These are phyloP conservation scores for Arthrobotrys conoides DNA, from an alignment of 2,329 filamentous ascomycete species.

Conservation along the genomic window DNA sequence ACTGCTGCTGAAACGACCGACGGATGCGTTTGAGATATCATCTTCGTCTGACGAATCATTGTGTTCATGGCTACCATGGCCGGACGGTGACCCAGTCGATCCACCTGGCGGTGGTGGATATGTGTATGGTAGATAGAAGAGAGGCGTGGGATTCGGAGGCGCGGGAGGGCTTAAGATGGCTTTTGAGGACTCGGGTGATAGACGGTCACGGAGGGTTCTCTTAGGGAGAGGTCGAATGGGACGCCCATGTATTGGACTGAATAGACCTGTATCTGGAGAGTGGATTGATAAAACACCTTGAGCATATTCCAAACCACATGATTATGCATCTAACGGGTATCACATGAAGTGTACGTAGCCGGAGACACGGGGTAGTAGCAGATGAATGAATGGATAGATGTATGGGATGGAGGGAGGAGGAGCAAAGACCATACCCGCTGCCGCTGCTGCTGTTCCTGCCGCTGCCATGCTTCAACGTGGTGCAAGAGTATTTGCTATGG, in stretches of 20 bases:
- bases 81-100: constrained; percentile 61
- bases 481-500: constrained; percentile 32
- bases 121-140: constrained; percentile 79
- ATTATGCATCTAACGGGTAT: constrained; percentile 26
- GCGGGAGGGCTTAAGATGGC: constrained; percentile 63
- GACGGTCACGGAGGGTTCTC: constrained; percentile 85
- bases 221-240: constrained; percentile 93
- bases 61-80: constrained; percentile 65
- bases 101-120: constrained; percentile 67
- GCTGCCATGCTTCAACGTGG: constrained; percentile 56
- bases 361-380: constrained; percentile 22
- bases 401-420: constrained; percentile 20
- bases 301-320: constrained; percentile 59
- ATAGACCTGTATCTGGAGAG: constrained; percentile 56
- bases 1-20: constrained; percentile 62
- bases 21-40: constrained; percentile 64
- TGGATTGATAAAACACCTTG: constrained; percentile 45
- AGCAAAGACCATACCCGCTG: constrained; percentile 38
- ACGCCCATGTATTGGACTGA: constrained; percentile 69
- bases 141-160: constrained; percentile 72
- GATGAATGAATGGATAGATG: constrained; percentile 4
- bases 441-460: constrained; percentile 45
- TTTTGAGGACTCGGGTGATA: constrained; percentile 77
- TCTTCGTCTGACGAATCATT: constrained; percentile 66
- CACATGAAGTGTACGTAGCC: constrained; percentile 44